Evolutionary conservation across 148 eudicot species (phyloP).

Genomic region (Silene conica): DNA sequence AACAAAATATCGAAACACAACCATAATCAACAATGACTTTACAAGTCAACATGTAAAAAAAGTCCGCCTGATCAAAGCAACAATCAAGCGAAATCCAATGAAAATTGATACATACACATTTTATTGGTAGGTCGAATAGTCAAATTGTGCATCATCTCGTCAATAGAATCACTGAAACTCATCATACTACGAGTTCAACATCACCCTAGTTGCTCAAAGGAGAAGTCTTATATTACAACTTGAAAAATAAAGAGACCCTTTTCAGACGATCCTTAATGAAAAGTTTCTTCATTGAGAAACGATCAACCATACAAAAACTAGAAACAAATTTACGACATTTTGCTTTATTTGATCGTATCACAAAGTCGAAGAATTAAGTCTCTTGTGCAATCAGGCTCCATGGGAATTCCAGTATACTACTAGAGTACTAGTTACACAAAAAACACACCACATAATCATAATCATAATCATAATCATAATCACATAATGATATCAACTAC

Average conservation of each 20-base stretch:
- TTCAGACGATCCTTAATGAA: too few relatives aligned
- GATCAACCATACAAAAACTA: too few relatives aligned
- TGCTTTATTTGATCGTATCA: too few relatives aligned
- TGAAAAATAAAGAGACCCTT: too few relatives aligned
- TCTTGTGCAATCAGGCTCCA: not conserved
- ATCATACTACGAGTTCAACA: too few relatives aligned
- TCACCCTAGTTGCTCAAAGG: too few relatives aligned
- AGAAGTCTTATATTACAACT: too few relatives aligned
- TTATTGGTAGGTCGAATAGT: not conserved
- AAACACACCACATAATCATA: not conserved
- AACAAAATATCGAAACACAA: not conserved
- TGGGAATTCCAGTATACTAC: not conserved
- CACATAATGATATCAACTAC: not conserved
- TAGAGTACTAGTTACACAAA: not conserved
- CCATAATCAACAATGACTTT: not conserved
- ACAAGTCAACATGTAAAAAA: not conserved
- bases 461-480: not conserved
- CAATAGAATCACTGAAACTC: too few relatives aligned
- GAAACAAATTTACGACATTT: too few relatives aligned
- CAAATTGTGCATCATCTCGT: too few relatives aligned
- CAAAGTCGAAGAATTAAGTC: too few relatives aligned
- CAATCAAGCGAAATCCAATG: not conserved
- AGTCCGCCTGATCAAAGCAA: not conserved
- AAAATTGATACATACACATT: not conserved
- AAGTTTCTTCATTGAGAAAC: too few relatives aligned